Percentiles rank a stretch among this genome's conserved stretches.
These are phyloP conservation scores for Silene uniflora DNA, from an alignment of 148 eudicot species.

Conservation along the genomic window DNA sequence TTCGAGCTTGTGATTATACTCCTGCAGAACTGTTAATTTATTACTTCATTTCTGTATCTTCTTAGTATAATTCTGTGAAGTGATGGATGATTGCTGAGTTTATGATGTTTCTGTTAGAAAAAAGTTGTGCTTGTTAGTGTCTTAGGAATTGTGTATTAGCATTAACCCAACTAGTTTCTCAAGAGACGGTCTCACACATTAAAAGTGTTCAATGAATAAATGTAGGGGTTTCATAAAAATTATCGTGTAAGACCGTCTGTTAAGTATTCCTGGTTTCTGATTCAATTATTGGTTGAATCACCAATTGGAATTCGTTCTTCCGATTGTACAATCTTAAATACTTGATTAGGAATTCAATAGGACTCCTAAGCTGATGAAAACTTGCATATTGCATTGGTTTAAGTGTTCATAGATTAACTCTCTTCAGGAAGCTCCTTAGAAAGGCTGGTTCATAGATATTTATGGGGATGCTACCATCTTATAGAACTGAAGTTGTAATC, in stretches of 20 bases:
- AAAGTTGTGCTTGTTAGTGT: too few species aligned
- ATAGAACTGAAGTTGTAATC: neutral
- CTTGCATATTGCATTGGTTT: neutral
- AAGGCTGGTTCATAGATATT: too few species aligned
- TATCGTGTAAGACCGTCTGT: too few species aligned
- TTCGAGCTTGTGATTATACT: too few species aligned
- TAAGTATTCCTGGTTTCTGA: neutral
- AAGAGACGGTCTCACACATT: neutral
- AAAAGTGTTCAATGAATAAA: too few species aligned
- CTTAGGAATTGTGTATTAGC: too few species aligned
- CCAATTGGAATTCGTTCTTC: neutral
- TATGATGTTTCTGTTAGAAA: neutral
- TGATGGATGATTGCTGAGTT: neutral
- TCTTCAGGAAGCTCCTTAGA: too few species aligned
- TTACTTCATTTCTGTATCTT: neutral
- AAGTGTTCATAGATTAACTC: too few species aligned
- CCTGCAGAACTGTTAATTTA: too few species aligned
- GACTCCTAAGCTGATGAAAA: too few species aligned
- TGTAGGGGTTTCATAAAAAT: neutral
- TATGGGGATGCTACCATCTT: neutral
- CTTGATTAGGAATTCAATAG: neutral
- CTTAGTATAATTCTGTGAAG: neutral
- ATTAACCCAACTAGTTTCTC: neutral
- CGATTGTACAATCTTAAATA: neutral
- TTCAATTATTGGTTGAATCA: neutral